Base-by-base conservation (phyloP, 768 basidiomycete species). In the Mycena sanguinolenta region DNA sequence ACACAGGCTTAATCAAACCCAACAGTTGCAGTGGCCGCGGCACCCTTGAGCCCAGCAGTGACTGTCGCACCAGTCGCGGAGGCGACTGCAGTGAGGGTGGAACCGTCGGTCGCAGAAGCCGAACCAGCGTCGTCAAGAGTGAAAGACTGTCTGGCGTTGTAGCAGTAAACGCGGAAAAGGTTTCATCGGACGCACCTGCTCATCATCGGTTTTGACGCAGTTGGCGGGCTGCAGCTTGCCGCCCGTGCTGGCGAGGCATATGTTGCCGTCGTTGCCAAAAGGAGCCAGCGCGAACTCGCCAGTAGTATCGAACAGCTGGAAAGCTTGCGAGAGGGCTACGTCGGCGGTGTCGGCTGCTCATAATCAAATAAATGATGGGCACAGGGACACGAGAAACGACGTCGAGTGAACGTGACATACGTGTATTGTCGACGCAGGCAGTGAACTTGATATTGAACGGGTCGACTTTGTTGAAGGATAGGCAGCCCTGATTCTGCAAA, bases 381-480 rank as follows among this genome's bases (percentile, higher is more conserved):
- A n/a, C 46, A 49, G 9, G 46, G n/a, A 49, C 46, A 23, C n/a
- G n/a, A 23, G 46, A 23, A 23, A 49, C 46, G 46, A 49, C n/a
- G 46, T 23, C 4, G n/a, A 13, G 46, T 13, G 46, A 49, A 49
- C 46, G 46, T 49, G 25, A 49, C 46, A 23, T 49, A 49, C 46
- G 17, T 23, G 46, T n/a, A 49, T 49, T 49, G n/a, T 49, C 46
- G 46, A 49, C 46, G 46, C 46, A 49, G n/a, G 46, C n/a, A 49
- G 46, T 49, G 46, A 49, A 13, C n/a, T 49, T 49, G 46, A 49
- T 49, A 49, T 49, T 49, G n/a, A 49, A 49, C 46, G 46, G 46
- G 46, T 49, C 46, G 46, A 23, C 46, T 49, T 49, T 49, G 46
- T 49, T 23, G 46, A 49, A 49, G 46, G 46, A 49, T 49, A 49